These are phyloP conservation scores for Aspergillus flavus DNA, from an alignment of 2,329 filamentous ascomycete genomes.

Conservation along the genomic window DNA sequence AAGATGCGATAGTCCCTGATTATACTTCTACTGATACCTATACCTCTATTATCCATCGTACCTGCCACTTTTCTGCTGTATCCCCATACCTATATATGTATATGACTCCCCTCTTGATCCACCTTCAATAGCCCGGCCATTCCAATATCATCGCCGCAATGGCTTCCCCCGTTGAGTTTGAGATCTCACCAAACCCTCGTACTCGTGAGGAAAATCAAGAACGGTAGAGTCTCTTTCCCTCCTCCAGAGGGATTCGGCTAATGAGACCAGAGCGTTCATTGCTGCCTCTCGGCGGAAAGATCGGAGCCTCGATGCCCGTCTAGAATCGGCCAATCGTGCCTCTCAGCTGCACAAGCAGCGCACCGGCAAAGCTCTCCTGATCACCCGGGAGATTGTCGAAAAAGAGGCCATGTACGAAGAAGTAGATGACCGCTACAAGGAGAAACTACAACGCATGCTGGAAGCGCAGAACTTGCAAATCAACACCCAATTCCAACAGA, in stretches of 20 bases:
- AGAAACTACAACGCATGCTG: conserved; percentile 43
- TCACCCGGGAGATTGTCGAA: conserved; percentile 82
- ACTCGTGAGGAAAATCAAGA: conserved; percentile 50
- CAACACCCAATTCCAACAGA: conserved; percentile 40
- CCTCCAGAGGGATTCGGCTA: conserved; percentile 6
- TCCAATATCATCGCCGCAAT: conserved; percentile 15
- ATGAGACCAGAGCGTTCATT: conserved; percentile 73
- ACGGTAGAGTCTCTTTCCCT: conserved; percentile 32
- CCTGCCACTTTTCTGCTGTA: background rate
- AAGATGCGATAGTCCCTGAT: background rate
- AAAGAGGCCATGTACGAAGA: conserved; percentile 97
- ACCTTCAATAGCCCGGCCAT: conserved; percentile 3
- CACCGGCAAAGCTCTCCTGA: conserved; percentile 78
- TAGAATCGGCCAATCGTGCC: conserved; percentile 83
- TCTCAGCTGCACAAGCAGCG: conserved; percentile 90
- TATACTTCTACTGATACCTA: background rate
- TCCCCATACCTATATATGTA: background rate
- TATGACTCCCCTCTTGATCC: background rate
- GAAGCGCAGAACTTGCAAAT: conserved; percentile 42
- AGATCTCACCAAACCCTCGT: conserved; percentile 37
- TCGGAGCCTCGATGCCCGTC: conserved; percentile 80
- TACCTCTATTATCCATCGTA: background rate
- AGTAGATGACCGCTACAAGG: conserved; percentile 72
- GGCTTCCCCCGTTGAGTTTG: conserved; percentile 32
- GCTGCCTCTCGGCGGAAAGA: conserved; percentile 86